A percentile compares a stretch with the other conserved stretches of the same genome.
Evolutionary conservation across 306 rosid species (phyloP).

Genomic region (Adenanthera pavonina): DNA sequence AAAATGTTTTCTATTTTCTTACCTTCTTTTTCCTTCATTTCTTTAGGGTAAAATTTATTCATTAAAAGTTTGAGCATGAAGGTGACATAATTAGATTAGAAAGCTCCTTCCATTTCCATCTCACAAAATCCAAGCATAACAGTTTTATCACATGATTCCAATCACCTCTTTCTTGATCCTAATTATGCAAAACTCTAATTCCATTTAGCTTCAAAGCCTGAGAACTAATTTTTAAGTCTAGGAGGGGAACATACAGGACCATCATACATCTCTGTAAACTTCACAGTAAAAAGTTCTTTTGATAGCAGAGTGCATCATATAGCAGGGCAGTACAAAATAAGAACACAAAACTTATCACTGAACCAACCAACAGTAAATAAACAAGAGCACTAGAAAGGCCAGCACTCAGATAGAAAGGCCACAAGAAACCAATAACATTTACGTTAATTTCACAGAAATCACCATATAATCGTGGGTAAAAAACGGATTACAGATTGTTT

Average conservation of each 20-base stretch:
- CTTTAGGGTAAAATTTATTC: background rate
- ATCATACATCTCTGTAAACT: background rate
- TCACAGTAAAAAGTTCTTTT: background rate
- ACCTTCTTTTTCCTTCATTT: background rate
- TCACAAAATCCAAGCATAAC: conserved; percentile 6
- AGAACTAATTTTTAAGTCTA: background rate
- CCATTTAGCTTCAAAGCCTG: background rate
- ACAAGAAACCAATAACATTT: background rate
- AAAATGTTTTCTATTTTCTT: background rate
- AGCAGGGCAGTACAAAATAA: background rate
- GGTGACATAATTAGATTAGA: background rate
- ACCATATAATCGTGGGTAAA: conserved; percentile 7
- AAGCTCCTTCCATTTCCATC: background rate
- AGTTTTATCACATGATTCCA: background rate
- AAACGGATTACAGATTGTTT: background rate
- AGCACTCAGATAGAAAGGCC: background rate
- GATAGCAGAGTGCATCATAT: background rate
- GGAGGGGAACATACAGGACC: background rate
- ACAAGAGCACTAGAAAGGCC: background rate
- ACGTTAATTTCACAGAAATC: background rate
- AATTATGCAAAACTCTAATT: background rate
- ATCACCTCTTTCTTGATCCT: background rate
- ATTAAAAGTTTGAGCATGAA: background rate
- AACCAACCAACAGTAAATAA: background rate
- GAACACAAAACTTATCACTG: background rate